Evolutionary conservation across 192 early-diverging fungal genomes (phyloP).

Genomic region (Entomortierella parvispora): DNA sequence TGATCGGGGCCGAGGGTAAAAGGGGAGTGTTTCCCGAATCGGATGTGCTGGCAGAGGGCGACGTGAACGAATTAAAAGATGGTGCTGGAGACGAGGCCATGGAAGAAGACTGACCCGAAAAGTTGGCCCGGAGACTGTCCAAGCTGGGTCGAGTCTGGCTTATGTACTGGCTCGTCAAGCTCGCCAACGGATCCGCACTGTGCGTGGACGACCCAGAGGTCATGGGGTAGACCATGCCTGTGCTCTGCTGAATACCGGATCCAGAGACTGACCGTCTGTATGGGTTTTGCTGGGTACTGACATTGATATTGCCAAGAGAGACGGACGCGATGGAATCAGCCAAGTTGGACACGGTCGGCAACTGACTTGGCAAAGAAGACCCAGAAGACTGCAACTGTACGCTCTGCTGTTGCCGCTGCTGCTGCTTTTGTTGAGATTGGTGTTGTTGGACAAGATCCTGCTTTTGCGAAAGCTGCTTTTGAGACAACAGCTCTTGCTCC

Average conservation of each 20-base stretch:
- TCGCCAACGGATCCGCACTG: too few species aligned
- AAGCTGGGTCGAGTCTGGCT: too few species aligned
- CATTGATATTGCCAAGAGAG: neutral
- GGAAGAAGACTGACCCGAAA: neutral
- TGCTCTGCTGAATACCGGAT: too few species aligned
- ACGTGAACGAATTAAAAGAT: neutral
- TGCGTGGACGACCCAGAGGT: too few species aligned
- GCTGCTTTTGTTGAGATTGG: conserved; percentile 18
- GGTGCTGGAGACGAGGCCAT: neutral
- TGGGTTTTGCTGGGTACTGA: neutral
- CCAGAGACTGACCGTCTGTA: conserved; percentile 2
- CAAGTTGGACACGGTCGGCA: neutral
- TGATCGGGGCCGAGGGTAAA: conserved; percentile 12
- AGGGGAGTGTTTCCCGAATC: too few species aligned
- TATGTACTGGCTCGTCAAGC: too few species aligned
- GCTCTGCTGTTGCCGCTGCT: conserved; percentile 30
- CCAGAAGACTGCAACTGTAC: conserved; percentile 4
- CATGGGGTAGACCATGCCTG: too few species aligned
- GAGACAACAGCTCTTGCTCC: conserved; percentile 28
- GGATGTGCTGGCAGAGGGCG: neutral
- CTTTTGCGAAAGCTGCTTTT: conserved; percentile 20
- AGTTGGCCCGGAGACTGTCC: too few species aligned
- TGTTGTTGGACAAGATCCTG: conserved; percentile 34
- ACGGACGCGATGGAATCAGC: conserved; percentile 2
- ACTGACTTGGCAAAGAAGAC: neutral